A percentile compares a stretch with the other conserved stretches of the same genome.
These are phyloP conservation scores for Macadamia integrifolia DNA, from an alignment of 164 flowering plant species.

Conservation along the genomic window DNA sequence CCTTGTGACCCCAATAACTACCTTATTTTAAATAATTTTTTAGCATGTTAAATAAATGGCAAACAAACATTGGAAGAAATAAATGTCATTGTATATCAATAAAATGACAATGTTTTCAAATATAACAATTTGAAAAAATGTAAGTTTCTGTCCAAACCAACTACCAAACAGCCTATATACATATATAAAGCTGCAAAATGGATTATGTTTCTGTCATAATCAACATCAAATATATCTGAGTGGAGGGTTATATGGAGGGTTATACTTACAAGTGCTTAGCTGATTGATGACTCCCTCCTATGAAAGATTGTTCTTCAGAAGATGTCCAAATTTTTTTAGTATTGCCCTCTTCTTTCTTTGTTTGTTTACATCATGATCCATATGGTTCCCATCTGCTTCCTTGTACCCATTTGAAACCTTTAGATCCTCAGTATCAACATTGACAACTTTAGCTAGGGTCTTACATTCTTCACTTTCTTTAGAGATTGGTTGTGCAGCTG, in stretches of 20 bases:
- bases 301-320: conserved; percentile 35
- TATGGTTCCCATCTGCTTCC: conserved; percentile 19
- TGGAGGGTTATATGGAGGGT: not conserved
- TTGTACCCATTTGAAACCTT: not conserved
- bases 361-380: conserved; percentile 30
- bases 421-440: conserved; percentile 29
- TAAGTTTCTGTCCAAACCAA: no score
- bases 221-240: not conserved
- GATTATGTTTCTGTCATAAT: not conserved
- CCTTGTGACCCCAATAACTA: no score
- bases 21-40: no score
- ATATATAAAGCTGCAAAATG: not conserved
- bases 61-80: no score
- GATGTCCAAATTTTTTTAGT: conserved; percentile 53
- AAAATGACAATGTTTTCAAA: no score
- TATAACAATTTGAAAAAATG: no score
- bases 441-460: conserved; percentile 18
- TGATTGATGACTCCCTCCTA: conserved; percentile 12
- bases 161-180: not conserved
- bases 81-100: no score
- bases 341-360: conserved; percentile 52
- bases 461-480: conserved; percentile 19
- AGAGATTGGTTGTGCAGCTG: not conserved
- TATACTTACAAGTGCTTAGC: conserved; percentile 7
- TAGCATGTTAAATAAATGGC: no score